Evolutionary conservation across 768 basidiomycete genomes (phyloP).

Genomic region (Leccinum incarnatum): DNA sequence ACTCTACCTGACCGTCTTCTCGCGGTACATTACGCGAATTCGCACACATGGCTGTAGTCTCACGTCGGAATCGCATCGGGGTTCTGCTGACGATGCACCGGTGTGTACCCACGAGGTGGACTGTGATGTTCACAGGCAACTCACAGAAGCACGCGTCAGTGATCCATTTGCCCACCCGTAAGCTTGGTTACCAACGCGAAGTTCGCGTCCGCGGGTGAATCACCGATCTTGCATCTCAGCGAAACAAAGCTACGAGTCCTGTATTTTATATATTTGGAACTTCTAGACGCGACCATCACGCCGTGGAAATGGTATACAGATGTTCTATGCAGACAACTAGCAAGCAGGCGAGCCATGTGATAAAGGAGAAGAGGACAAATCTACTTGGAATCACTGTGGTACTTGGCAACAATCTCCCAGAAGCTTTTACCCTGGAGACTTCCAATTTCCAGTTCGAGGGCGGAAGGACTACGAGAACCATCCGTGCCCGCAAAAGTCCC

Average conservation of each 20-base stretch:
- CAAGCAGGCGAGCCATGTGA: background rate
- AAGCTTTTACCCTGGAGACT: constrained; percentile 56
- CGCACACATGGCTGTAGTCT: background rate
- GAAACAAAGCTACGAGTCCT: background rate
- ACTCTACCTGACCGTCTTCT: background rate
- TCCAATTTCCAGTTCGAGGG: constrained; percentile 57
- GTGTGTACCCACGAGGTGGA: background rate
- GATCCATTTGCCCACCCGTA: background rate
- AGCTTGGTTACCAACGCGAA: background rate
- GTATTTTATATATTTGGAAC: background rate
- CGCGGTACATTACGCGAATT: background rate
- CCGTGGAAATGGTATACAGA: background rate
- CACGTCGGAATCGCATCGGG: background rate
- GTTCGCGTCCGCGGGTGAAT: background rate
- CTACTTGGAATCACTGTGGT: constrained; percentile 22
- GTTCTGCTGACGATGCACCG: background rate
- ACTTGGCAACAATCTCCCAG: constrained; percentile 45
- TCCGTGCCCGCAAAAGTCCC: constrained; percentile 58
- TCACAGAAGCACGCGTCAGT: background rate
- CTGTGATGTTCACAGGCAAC: background rate
- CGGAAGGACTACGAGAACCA: constrained; percentile 58
- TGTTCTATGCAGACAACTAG: background rate
- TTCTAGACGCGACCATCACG: background rate
- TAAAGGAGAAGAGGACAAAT: background rate
- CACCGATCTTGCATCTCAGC: background rate